These are phyloP conservation scores for Phytopythium mirpurense DNA, from an alignment of 352 stramenopile species.

Conservation along the genomic window DNA sequence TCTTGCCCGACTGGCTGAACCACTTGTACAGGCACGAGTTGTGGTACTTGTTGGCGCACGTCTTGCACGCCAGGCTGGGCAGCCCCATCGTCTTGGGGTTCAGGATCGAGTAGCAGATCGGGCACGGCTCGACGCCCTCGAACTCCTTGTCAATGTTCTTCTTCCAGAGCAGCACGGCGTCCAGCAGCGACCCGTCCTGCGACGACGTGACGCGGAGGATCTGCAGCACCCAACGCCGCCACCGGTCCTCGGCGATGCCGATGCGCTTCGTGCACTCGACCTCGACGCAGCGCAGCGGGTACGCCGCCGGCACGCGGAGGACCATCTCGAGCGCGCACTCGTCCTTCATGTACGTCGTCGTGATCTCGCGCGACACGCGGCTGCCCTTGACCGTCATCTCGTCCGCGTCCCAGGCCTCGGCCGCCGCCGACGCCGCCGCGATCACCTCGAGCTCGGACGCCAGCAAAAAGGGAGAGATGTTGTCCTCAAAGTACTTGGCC, in stretches of 20 bases:
- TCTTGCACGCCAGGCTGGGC: conserved; percentile 87
- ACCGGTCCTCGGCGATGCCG: conserved; percentile 87
- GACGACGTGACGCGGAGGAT: conserved; percentile 89
- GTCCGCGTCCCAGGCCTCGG: conserved; percentile 58
- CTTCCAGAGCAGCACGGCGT: conserved; percentile 91
- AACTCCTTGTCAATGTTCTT: conserved; percentile 92
- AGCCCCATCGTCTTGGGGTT: conserved; percentile 89
- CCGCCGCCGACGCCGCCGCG: conserved; percentile 41
- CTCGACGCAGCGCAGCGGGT: conserved; percentile 88
- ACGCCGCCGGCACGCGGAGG: conserved; percentile 82
- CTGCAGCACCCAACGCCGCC: conserved; percentile 91
- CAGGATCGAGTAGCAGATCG: conserved; percentile 91
- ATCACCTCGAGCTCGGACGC: conserved; percentile 76
- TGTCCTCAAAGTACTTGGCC: conserved; percentile 85
- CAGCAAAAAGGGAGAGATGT: conserved; percentile 79
- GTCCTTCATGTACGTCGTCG: conserved; percentile 91
- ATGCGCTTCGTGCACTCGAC: conserved; percentile 90
- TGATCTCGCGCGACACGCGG: conserved; percentile 86
- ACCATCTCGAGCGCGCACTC: conserved; percentile 90
- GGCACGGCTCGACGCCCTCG: conserved; percentile 88
- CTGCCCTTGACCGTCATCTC: conserved; percentile 87
- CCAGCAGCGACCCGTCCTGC: conserved; percentile 85
- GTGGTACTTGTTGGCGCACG: conserved; percentile 92
- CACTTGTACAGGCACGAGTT: conserved; percentile 93
- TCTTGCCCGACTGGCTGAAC: conserved; percentile 93